These are phyloP conservation scores for Chytriomyces hyalinus DNA, from an alignment of 192 early-diverging fungal species.

Conservation along the genomic window DNA sequence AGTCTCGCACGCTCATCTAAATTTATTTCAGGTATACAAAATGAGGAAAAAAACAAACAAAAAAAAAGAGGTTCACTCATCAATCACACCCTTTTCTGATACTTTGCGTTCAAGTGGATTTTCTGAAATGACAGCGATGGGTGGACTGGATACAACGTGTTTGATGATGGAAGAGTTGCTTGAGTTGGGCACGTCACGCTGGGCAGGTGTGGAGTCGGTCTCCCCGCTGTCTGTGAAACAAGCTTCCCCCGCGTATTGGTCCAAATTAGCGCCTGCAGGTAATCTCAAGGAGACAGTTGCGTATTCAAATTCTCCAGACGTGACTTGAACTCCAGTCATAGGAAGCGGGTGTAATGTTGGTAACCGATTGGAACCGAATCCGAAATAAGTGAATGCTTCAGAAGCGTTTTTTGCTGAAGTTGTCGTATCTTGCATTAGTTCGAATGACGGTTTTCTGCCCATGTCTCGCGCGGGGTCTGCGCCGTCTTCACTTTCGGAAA, in stretches of 20 bases:
- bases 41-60: not conserved
- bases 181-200: not conserved
- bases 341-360: not conserved
- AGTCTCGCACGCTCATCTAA: not conserved
- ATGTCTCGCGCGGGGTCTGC: not conserved
- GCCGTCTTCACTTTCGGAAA: not conserved
- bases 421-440: not conserved
- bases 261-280: not conserved
- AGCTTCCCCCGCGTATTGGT: not conserved
- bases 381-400: not conserved
- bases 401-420: not conserved
- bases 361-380: not conserved
- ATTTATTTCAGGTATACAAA: not conserved
- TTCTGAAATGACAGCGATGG: not conserved
- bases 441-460: not conserved
- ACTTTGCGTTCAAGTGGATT: constrained; percentile 1
- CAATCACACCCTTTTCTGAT: not conserved
- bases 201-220: not conserved
- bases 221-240: not conserved
- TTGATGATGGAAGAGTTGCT: not conserved
- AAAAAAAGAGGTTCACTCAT: not conserved
- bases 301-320: not conserved
- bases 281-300: not conserved
- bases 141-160: not conserved
- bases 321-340: not conserved